Base-by-base conservation (phyloP, 2,329 filamentous ascomycete species). In the Fusarium sarcochroum region DNA sequence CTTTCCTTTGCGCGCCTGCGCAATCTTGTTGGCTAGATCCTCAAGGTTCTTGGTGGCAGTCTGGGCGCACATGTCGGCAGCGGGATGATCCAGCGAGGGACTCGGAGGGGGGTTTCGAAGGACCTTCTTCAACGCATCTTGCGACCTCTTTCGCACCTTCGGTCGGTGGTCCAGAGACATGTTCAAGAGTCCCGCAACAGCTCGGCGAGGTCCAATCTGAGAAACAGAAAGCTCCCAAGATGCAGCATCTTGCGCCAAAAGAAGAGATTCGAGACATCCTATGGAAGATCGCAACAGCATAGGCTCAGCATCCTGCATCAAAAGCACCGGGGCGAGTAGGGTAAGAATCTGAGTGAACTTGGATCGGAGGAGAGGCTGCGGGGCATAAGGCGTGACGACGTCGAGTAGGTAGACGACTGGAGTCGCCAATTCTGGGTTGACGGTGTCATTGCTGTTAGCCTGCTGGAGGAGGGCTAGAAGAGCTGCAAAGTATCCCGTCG, bases 351-450 rank as follows among this genome's bases (percentile, higher is more conserved):
- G 93, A 27, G 93, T 91, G 83, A 99, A 99, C 80, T 98, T 98
- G 71, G 93, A 92, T 76, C 94, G 93, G 58, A 99, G 91, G 62
- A 99, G 90, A 63, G 94, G 89, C 65, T 93, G 88, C 55, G 96
- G 93, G 65, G 94, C 90, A 81, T 90, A 92, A 61, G 92, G 92
- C 17, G 94, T 96, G 73, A 98, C 89, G 71, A 97, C 85, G 80
- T 99, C 95, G 83, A 99, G 93, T 17, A 99, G 90, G 80, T 99
- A 99, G 73, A 99, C 92, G 69, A 97, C 91, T 4, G 95, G 93
- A 21, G 92, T 90, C 32, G 93, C 91, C 63, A 97, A 84, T 69
- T 97, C 93, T 78, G 93, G 92, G 77, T 95, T 95, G 56, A 92
- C 84, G 55, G 89, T 88, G 51, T 89, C 91, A 68, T 81, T 85